Evolutionary conservation across 257 asterid species (phyloP), one percentile per base, ranked within the genome.

Genomic region (Nyctanthes arbortristis): DNA sequence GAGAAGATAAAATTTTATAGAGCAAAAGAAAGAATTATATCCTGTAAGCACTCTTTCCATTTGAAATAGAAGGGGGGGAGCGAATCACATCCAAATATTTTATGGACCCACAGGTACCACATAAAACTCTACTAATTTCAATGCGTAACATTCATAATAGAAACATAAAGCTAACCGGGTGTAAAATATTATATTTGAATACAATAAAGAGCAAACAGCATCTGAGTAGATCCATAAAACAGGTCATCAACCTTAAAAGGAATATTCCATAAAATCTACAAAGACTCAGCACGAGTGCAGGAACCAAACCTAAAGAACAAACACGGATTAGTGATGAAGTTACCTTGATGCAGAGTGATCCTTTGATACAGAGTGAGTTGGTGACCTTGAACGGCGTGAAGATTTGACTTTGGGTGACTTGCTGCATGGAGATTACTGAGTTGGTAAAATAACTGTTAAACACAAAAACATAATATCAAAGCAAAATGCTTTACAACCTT

Each of bases 321-420:
- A 65, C 6, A 43, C 4, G 3, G 35, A 6, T 10, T 16, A 14
- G 22, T n/a, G 55, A 45, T 14, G 61, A 45, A 34, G 28, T 76
- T 76, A 87, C 98, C 97, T 90, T 63, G 96, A 91, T 24, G 79
- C n/a, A 61, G 92, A 76, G 39, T 84, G 89, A 32, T 80, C 82
- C 68, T 82, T 88, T 40, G 94, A 79, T 37, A 76, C 79, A 61
- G 94, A 68, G 73, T 63, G 87, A 54, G 94, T 74, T 27, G 77
- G 87, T 47, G 97, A 91, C 75, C 91, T 89, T 67, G 96, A 87
- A 39, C 87, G 92, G 68, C 89, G 88, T 16, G 91, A 76, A 20
- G 88, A 52, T 79, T 91, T 91, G 5, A 82, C 84, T 83, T 84
- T 87, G 28, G 97, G 99, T 62, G 99, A 94, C 73, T 88, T 91